Evolutionary conservation across 1,284 basidiomycete genomes (phyloP), one percentile per base, ranked within the genome.

Genomic region (Wolfiporia cocos): DNA sequence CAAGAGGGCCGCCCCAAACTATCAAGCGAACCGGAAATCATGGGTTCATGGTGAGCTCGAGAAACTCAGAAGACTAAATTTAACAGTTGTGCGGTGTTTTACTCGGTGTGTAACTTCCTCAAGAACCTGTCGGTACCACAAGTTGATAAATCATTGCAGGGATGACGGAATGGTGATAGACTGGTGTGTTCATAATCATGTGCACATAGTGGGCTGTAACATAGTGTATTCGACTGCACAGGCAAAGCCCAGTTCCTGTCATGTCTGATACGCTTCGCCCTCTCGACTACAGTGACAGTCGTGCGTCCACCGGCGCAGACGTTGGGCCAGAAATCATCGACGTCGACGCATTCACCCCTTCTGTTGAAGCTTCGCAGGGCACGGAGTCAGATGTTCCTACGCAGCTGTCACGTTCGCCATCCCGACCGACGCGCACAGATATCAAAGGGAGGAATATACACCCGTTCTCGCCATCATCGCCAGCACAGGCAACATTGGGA

Each of bases 101-200:
- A 48, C 51, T 11, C 50, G 57, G 56, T 58, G 18, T 24, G 53
- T 51, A 15, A 21, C 4, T 11, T n/a, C 29, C 6, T 15, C 15
- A 19, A 5, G 17, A 39, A 3, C 17, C 24, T 10, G 32, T 4
- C 22, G 12, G 7, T n/a, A 4, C 1, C 3, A 11, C 18, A 18
- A 34, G 12, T 23, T 17, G 23, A 11, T 11, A 23, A 6, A 3
- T 24, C 5, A 9, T 22, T 12, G 18, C 17, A 58, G 53, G 24
- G 59, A 61, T 10, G 59, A 62, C 17, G 59, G 59, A 15, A 56
- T 62, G 54, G 58, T 56, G 2, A 55, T 62, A n/a, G 59, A 62
- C 24, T 62, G 59, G 59, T 59, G 41, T 19, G 49, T 53, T 12
- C 17, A 17, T 37, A 5, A n/a, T 31, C 19, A 2, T 19, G 7